A percentile compares a stretch with the other conserved stretches of the same genome.
These are phyloP conservation scores for Apiospora aurea DNA, from an alignment of 2,329 filamentous ascomycete genomes.

Conservation along the genomic window DNA sequence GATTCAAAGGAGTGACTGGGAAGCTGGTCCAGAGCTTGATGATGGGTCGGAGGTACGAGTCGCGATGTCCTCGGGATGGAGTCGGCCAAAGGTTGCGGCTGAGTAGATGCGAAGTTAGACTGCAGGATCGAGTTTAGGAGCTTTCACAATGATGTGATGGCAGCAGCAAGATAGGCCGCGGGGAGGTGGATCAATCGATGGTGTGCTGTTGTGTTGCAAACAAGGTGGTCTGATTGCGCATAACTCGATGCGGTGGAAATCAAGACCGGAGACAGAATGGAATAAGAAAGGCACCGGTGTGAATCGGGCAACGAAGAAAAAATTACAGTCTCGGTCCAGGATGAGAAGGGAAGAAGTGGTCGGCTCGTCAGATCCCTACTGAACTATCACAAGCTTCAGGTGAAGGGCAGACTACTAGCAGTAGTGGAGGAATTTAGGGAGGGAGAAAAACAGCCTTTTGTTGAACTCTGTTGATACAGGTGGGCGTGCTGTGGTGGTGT, in stretches of 20 bases:
- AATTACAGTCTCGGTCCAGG: constrained; percentile 11
- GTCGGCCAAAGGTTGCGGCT: constrained; percentile 16
- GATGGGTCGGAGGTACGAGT: constrained; percentile 3
- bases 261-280: neutral
- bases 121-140: neutral
- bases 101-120: constrained; percentile 13
- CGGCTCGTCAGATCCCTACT: constrained; percentile 19
- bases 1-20: constrained; percentile 21
- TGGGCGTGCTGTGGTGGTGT: constrained; percentile 7
- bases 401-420: neutral
- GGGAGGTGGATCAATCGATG: constrained; percentile 13
- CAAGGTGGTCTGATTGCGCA: neutral
- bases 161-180: neutral
- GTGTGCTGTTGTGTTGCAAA: constrained; percentile 2
- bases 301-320: constrained; percentile 3
- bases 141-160: neutral
- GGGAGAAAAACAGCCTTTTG: neutral
- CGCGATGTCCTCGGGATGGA: constrained; percentile 2
- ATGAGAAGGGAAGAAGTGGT: constrained; percentile 3
- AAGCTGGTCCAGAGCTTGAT: constrained; percentile 19
- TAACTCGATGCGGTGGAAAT: constrained; percentile 8
- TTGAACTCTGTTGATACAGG: constrained; percentile 18
- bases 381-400: constrained; percentile 18
- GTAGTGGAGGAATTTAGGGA: neutral
- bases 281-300: neutral